phyloP scores from a whole-genome alignment of 768 basidiomycete species.

The Cystofilobasidium bisporidii region DNA sequence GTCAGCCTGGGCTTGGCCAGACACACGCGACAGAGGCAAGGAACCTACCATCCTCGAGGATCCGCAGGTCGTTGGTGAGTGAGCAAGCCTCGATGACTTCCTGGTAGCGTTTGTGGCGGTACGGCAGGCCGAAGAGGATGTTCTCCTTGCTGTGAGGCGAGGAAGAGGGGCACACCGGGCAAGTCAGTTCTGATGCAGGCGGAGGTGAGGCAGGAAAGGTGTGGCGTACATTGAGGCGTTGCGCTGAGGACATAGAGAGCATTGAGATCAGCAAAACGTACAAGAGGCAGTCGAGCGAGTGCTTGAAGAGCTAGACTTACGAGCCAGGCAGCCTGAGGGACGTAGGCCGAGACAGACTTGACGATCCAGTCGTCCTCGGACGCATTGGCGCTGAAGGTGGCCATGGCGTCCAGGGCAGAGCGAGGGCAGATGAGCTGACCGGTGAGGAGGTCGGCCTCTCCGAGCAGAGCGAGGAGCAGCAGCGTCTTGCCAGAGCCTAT shows the following conservation, averaged over 20 bases:
- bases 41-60: conserved; percentile 66
- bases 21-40: conserved; percentile 31
- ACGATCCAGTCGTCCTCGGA: conserved; percentile 64
- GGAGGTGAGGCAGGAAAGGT: too few species aligned
- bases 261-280: background rate
- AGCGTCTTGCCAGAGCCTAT: conserved; percentile 75
- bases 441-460: conserved; percentile 73
- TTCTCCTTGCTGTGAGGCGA: conserved; percentile 45
- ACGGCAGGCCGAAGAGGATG: conserved; percentile 71
- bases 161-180: background rate
- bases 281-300: background rate
- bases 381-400: conserved; percentile 46
- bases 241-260: conserved; percentile 35
- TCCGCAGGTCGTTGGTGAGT: conserved; percentile 57
- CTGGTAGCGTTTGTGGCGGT: conserved; percentile 60
- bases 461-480: conserved; percentile 60
- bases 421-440: conserved; percentile 76
- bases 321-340: conserved; percentile 59
- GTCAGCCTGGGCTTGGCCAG: too few species aligned
- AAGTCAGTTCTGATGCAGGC: too few species aligned
- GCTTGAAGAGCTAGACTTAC: background rate
- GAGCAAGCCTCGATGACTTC: conserved; percentile 73
- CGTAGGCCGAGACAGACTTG: conserved; percentile 70
- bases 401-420: conserved; percentile 70
- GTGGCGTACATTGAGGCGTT: conserved; percentile 52